Base-by-base conservation (phyloP, 192 early-diverging fungal genomes). In the Coemansia sp. region DNA sequence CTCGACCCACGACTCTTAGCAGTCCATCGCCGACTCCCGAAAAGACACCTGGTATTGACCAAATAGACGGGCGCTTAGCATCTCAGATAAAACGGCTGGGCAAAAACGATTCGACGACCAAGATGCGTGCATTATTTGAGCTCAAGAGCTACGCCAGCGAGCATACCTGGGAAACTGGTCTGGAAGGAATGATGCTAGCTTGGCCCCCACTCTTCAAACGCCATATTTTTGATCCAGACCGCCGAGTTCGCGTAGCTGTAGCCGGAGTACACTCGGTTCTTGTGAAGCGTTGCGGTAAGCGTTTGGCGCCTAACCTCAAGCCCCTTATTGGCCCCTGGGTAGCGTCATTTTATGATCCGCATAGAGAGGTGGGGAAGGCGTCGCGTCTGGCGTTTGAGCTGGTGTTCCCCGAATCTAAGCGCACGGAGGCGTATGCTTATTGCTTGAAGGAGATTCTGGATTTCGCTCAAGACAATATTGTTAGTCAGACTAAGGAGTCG, bases 31-130 rank as follows among this genome's bases (percentile, higher is more conserved):
- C 78, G 0, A 74, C 68, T 3, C 66, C 38, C 32, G 44, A 48
- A 31, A 60, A 15, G n/a, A 59, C 37, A 15, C 0, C 57, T 37
- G 84, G 62, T 59, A 62, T 88, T 66, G 85, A 75, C 41, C 81
- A 84, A 48, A 85, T 85, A 15, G 86, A 89, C 50, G 81, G 86
- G 8, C 84, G 89, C 8, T 62, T 93, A 21, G 76, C 88, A 23
- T 85, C 94, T 48, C 88, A 96, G 48, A 70, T 99, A 31, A 95
- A 95, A 71, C 89, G 89, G 63, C 85, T 97, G 31, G 80, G 87
- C 19, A 99, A 99, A 73, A 89, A 90, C 53, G 97, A 99, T 69
- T 78, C 93, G 7, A 89, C 84, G 31, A 99, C 97, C 53, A 92
- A 91, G 75, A 74, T 91, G 29, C 94, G 93, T 29, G 96, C 95